Conservation (phyloP, 139 green algal genomes). For the Volvox africanus region DNA sequence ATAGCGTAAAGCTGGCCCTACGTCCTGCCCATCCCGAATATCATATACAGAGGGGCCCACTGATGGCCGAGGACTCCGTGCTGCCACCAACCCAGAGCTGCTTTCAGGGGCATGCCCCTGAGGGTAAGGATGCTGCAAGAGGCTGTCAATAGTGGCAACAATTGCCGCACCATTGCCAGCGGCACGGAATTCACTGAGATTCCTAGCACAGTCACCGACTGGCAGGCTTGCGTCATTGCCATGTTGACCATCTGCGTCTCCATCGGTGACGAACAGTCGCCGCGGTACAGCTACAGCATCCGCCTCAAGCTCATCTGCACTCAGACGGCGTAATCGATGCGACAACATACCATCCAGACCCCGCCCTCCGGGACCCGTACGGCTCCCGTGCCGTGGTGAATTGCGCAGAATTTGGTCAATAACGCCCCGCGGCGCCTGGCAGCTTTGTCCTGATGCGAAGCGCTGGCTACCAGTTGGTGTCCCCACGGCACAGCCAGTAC, state of each 20-base stretch:
- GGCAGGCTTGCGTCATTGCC: neutral
- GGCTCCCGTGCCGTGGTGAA: slow-evolving; percentile 10
- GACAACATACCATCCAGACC: neutral
- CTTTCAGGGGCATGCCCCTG: neutral
- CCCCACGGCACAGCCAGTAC: neutral
- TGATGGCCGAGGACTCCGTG: neutral
- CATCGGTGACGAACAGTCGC: neutral
- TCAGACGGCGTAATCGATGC: neutral
- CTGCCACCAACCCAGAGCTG: neutral
- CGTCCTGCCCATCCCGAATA: slow-evolving; percentile 1
- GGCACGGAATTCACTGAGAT: too few relatives aligned
- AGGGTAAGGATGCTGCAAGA: neutral
- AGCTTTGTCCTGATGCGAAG: neutral
- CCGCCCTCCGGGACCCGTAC: neutral
- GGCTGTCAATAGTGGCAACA: neutral
- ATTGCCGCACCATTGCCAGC: neutral
- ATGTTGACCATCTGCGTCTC: neutral
- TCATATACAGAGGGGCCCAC: neutral
- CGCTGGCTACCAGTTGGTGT: slow-evolving; percentile 6
- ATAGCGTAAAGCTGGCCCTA: slow-evolving; percentile 17
- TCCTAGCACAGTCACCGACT: neutral
- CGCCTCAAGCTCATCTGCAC: neutral
- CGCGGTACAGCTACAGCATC: neutral
- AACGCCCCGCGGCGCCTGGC: slow-evolving; percentile 10
- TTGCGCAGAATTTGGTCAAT: slow-evolving; percentile 20